Percentiles rank a stretch among this genome's conserved stretches.
These are phyloP conservation scores for Penicillium sclerotigenum DNA, from an alignment of 2,329 filamentous ascomycete genomes.

Conservation along the genomic window DNA sequence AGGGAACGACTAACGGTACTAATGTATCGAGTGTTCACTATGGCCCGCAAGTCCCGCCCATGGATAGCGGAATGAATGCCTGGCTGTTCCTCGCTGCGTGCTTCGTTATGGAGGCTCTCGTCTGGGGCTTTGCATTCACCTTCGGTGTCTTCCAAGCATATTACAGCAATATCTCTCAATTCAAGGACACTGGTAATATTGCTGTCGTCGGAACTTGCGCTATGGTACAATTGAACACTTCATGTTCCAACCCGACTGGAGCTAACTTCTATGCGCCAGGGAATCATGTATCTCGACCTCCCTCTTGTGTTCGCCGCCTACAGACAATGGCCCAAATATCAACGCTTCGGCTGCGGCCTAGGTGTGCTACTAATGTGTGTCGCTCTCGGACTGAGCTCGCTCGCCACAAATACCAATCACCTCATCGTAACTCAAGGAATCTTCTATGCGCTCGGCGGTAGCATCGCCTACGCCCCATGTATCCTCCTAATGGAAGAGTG, in stretches of 20 bases:
- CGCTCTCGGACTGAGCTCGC: constrained; percentile 22
- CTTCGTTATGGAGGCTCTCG: constrained; percentile 53
- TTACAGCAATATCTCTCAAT: constrained; percentile 17
- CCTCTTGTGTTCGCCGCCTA: constrained; percentile 20
- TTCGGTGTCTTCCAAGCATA: constrained; percentile 31
- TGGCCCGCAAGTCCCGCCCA: constrained; percentile 21
- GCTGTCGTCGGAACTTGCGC: constrained; percentile 25
- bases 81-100: constrained; percentile 51
- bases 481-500: constrained; percentile 51
- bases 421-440: constrained; percentile 26
- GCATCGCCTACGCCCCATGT: constrained; percentile 47
- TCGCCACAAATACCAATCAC: constrained; percentile 19
- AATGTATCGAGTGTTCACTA: background rate
- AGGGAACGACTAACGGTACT: background rate
- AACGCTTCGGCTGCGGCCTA: constrained; percentile 17
- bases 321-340: constrained; percentile 13
- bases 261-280: background rate
- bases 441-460: constrained; percentile 44
- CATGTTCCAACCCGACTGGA: background rate
- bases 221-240: constrained; percentile 1
- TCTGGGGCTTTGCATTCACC: constrained; percentile 46
- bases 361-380: constrained; percentile 25
- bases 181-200: constrained; percentile 13
- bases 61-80: constrained; percentile 40
- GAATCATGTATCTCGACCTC: constrained; percentile 1